Evolutionary conservation across 2,329 filamentous ascomycete genomes (phyloP), one percentile per base, ranked within the genome.

Genomic region (Ascochyta rabiei): DNA sequence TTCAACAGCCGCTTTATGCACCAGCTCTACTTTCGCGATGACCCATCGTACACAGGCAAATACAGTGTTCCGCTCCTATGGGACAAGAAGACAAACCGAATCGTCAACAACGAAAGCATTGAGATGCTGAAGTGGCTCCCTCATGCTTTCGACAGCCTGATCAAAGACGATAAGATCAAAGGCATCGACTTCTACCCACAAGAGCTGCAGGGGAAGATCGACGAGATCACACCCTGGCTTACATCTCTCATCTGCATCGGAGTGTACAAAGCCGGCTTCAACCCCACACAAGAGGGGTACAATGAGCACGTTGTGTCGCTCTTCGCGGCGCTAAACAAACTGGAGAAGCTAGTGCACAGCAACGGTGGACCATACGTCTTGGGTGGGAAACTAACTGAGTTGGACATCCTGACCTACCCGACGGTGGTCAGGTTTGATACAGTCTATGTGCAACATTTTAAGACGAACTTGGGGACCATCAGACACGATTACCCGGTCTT

Each of bases 361-460:
- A 78, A 81, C 52, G 77, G 76, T 2, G 82, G 84, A 0, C 84
- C 85, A 0, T 87, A 80, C 58, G 72, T 87, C 2, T 75, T 88
- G 0, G 85, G 85, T 2, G 64, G 70, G 0, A 64, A 77, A 13
- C 63, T 88, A 55, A 87, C 85, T 0, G 85, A 88, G 67, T 71
- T 87, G 10, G 86, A 88, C 63, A 64, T 88, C 18, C 74, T 82
- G 10, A 77, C 81, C 0, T 88, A 84, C 61, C 77, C 81, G 2
- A 87, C 84, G 0, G 60, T 86, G 13, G 76, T 87, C n/a, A 77
- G 85, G 4, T 81, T 88, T 62, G 85, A 88, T 58, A 73, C 79
- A 2, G 81, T 85, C 3, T 88, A 88, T 64, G 83, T 85, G 12
- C 84, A 87, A 75, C 85, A 87, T 70, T 88, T 88, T 76, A 88